These are phyloP conservation scores for Penicillium cataractarum DNA, from an alignment of 495 filamentous ascomycete genomes.

Conservation along the genomic window DNA sequence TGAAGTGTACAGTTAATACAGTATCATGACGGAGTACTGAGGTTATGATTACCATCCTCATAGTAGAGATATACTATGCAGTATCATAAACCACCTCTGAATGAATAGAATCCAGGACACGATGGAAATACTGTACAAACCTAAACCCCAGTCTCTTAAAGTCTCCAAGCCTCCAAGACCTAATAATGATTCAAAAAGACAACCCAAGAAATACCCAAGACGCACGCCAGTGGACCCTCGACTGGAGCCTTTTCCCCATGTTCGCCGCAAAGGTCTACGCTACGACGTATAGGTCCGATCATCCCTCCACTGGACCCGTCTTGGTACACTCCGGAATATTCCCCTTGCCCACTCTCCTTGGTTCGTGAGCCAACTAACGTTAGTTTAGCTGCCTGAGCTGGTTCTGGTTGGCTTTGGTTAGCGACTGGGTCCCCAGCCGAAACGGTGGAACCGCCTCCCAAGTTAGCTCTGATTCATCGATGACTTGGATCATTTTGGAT, in stretches of 20 bases:
- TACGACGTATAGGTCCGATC: conserved; percentile 25
- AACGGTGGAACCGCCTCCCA: conserved; percentile 29
- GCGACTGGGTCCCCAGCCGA: conserved; percentile 18
- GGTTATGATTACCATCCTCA: too few relatives aligned
- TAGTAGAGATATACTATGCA: neutral
- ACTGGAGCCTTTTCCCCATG: conserved; percentile 18
- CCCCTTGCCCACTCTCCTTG: conserved; percentile 10
- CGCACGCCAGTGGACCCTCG: neutral
- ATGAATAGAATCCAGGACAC: neutral
- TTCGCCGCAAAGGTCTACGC: conserved; percentile 23
- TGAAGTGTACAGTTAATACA: neutral
- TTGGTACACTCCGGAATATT: conserved; percentile 25
- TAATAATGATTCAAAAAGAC: neutral
- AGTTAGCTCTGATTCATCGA: conserved; percentile 3
- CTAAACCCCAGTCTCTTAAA: neutral
- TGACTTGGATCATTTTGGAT: conserved; percentile 2
- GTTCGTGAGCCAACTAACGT: conserved; percentile 1
- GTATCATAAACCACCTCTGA: neutral
- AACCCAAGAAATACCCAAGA: neutral
- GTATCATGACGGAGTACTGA: too few relatives aligned
- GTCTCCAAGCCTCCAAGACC: neutral
- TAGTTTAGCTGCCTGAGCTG: neutral
- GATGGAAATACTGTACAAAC: neutral
- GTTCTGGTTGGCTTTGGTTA: conserved; percentile 7
- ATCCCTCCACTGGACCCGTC: conserved; percentile 12